These are phyloP conservation scores for Chytriomyces sp. DNA, from an alignment of 192 early-diverging fungal species.

Conservation along the genomic window DNA sequence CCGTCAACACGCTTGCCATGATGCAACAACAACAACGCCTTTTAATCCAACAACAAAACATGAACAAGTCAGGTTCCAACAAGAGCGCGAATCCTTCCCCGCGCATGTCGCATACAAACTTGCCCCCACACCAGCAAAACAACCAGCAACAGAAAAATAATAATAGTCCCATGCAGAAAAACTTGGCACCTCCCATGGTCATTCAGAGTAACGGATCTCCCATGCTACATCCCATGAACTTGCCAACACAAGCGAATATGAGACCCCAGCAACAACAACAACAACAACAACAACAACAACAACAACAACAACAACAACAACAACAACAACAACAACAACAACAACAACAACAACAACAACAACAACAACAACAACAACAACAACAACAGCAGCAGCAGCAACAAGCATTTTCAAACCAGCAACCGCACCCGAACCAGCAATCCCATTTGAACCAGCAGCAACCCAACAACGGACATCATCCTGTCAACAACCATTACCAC, in stretches of 20 bases:
- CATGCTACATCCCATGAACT: no score
- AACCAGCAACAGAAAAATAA: neutral
- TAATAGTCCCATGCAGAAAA: neutral
- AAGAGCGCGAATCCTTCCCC: neutral
- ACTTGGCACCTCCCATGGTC: no score
- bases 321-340: no score
- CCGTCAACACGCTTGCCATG: neutral
- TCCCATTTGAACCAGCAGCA: neutral
- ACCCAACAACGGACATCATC: neutral
- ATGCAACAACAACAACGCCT: conserved; percentile 31
- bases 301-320: no score
- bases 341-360: neutral
- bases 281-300: conserved; percentile 1
- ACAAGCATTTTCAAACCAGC: conserved; percentile 1
- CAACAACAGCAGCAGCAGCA: neutral
- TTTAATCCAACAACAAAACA: conserved; percentile 22
- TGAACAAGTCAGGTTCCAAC: neutral
- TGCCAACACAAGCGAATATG: no score
- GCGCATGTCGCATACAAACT: neutral
- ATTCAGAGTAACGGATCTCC: no score
- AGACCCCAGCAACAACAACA: no score
- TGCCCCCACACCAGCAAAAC: neutral
- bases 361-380: neutral
- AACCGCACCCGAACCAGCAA: neutral
- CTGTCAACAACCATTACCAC: neutral